Conservation (phyloP, 306 rosid species). For the Cicer cuneatum region DNA sequence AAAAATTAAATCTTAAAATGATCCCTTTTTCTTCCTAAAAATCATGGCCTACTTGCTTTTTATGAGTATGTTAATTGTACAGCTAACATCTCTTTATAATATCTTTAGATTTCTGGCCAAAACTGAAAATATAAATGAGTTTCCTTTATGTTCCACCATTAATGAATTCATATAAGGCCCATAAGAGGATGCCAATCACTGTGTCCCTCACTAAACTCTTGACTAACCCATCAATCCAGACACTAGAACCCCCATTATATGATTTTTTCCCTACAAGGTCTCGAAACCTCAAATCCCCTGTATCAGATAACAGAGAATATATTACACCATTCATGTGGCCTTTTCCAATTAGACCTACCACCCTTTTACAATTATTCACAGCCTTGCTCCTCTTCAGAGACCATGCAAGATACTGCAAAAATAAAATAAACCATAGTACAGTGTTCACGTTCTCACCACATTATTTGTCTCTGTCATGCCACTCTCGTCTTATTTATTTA, state of each 20-base stretch:
- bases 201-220: conserved; percentile 75
- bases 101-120: background rate
- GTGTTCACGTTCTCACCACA: no score
- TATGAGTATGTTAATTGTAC: conserved; percentile 8
- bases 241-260: conserved; percentile 36
- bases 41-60: background rate
- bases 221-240: conserved; percentile 54
- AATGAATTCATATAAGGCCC: conserved; percentile 78
- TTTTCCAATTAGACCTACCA: conserved; percentile 91
- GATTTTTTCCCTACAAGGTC: conserved; percentile 69
- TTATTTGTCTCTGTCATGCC: no score
- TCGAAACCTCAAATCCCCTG: conserved; percentile 70
- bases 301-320: conserved; percentile 69
- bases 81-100: background rate
- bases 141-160: conserved; percentile 38
- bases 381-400: conserved; percentile 91
- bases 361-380: conserved; percentile 77
- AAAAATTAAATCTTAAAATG: background rate
- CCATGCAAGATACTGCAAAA: conserved; percentile 87
- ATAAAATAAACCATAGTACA: background rate
- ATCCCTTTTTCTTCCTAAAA: background rate
- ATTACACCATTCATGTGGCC: conserved; percentile 93
- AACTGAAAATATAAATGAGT: background rate
- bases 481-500: no score
- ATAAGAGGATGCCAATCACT: conserved; percentile 64